Evolutionary conservation across 805 yeast genomes (phyloP), one percentile per base, ranked within the genome.

Genomic region (Zygosaccharomyces rouxii): DNA sequence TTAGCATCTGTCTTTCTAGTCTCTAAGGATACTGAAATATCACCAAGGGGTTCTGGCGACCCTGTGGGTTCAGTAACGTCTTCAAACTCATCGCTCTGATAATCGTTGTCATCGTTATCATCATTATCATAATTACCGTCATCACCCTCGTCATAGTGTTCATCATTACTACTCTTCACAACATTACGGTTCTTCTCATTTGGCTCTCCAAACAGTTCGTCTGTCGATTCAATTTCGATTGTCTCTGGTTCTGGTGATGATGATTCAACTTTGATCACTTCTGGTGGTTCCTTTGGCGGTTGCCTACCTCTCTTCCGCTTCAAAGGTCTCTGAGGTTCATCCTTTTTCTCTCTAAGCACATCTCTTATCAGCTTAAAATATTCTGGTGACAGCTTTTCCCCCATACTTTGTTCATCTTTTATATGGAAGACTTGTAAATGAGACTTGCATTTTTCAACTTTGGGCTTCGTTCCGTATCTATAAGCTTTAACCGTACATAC

Each of bases 311-410:
- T 52, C 44, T 48, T 47, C 42, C 57, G 50, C 52, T 57, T 55
- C 37, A 53, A 38, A 16, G 62, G 60, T 31, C 50, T 43, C 33
- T 50, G 38, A 35, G 48, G 47, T 10, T 38, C 42, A 7, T 41
- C 23, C 23, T 50, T 37, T 44, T 62, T 62, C 42, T 62, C 68
- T 14, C 49, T 48, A 4, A 66, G 54, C 19, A 60, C 66, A 29
- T 61, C 58, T 40, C 65, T 51, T 22, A 64, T 56, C 35, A 66
- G 46, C 4, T 64, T 60, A 50, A 66, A 66, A 44, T 66, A 59
- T 43, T 66, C 70, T 33, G 57, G 60, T 16, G 68, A 49, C 31
- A 64, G 48, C 30, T 58, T 46, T 40, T 55, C 57, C 50, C 51
- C 48, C 66, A 62, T 60, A 23, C 13, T 30, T n/a, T 7, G 4